These are phyloP conservation scores for Eutypella sp. DNA, from an alignment of 2,329 filamentous ascomycete species.

Conservation along the genomic window DNA sequence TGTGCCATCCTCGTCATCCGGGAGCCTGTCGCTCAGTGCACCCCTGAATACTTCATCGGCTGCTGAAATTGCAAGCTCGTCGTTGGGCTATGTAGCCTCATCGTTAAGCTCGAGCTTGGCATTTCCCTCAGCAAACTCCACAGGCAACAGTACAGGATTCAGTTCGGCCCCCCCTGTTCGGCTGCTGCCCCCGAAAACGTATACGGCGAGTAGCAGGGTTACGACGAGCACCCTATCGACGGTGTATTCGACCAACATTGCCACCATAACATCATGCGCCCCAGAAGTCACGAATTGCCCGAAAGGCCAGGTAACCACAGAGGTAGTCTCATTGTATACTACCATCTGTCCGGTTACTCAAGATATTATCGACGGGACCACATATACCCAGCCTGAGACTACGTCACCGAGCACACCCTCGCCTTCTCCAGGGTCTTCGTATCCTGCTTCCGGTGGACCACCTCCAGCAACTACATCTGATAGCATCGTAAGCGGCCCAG, in stretches of 20 bases:
- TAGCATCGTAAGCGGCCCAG: too few relatives aligned
- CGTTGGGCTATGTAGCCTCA: slow-evolving; percentile 9
- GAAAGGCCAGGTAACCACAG: slow-evolving; percentile 22
- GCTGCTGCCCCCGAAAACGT: slow-evolving; percentile 23
- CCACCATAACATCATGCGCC: slow-evolving; percentile 23
- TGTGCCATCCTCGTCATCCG: slow-evolving; percentile 1
- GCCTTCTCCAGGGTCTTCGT: too few relatives aligned
- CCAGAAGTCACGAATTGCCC: slow-evolving; percentile 22
- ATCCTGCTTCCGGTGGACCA: too few relatives aligned
- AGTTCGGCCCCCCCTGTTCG: slow-evolving; percentile 4
- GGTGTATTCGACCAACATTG: slow-evolving; percentile 25
- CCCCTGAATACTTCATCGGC: slow-evolving; percentile 7
- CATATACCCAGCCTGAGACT: too few relatives aligned
- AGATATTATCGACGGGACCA: too few relatives aligned
- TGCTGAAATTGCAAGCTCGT: slow-evolving; percentile 6
- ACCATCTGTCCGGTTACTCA: slow-evolving; percentile 23
- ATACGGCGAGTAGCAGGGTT: slow-evolving; percentile 23
- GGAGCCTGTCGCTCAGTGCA: slow-evolving; percentile 4
- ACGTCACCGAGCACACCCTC: too few relatives aligned
- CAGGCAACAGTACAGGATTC: neutral
- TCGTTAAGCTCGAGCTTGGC: slow-evolving; percentile 7
- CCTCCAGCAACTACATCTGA: too few relatives aligned
- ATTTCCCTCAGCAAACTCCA: neutral
- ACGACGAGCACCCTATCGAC: slow-evolving; percentile 23
- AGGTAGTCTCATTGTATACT: slow-evolving; percentile 25